phyloP scores from a whole-genome alignment of 1,284 basidiomycete species.

The Ceratobasidium sp. region DNA sequence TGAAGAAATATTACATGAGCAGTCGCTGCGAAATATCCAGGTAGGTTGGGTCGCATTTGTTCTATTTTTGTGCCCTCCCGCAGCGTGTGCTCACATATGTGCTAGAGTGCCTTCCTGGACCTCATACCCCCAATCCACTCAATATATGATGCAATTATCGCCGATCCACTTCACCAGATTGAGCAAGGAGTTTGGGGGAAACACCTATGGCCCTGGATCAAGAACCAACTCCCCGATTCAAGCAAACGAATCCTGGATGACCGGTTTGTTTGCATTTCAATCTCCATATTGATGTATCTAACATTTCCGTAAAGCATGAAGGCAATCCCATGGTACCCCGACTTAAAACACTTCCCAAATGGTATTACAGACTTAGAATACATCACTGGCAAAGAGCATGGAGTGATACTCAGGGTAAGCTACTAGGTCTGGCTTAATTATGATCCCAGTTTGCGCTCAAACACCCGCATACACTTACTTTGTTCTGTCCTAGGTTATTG shows the following conservation, averaged over 20 bases:
- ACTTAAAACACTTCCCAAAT: neutral
- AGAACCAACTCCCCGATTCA: neutral
- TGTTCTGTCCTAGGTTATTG: too few relatives aligned
- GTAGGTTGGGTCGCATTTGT: neutral
- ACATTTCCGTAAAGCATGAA: neutral
- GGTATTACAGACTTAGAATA: neutral
- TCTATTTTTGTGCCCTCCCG: neutral
- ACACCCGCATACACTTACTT: too few relatives aligned
- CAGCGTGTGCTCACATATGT: too few relatives aligned
- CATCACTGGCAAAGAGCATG: too few relatives aligned
- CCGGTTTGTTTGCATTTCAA: neutral
- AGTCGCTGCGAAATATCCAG: neutral
- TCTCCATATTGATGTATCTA: too few relatives aligned
- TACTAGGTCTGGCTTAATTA: too few relatives aligned
- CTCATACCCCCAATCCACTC: neutral
- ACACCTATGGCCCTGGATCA: neutral
- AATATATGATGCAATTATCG: neutral
- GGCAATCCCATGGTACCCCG: neutral
- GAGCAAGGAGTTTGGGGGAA: constrained; percentile 13
- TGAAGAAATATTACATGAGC: neutral
- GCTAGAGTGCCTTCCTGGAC: neutral
- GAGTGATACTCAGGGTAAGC: too few relatives aligned
- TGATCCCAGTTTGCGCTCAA: neutral
- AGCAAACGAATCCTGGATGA: neutral
- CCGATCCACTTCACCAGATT: constrained; percentile 1